phyloP scores from a whole-genome alignment of 192 early-diverging fungal species.

The Coemansia sp. region DNA sequence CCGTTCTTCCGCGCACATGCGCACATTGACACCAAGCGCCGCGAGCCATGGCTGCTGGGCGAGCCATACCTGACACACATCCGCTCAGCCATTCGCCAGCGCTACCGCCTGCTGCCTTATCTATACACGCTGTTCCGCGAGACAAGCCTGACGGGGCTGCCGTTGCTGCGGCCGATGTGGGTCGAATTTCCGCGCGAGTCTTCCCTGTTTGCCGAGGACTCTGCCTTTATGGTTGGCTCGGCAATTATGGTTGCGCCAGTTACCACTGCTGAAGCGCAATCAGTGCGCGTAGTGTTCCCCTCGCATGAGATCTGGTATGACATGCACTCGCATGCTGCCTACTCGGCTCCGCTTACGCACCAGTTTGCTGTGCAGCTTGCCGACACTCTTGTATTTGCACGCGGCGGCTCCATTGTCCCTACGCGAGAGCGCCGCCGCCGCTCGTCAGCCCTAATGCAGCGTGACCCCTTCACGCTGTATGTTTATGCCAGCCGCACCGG shows the following conservation, averaged over 20 bases:
- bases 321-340: slow-evolving; percentile 49
- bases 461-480: slow-evolving; percentile 90
- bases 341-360: slow-evolving; percentile 51
- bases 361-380: slow-evolving; percentile 62
- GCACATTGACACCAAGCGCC: slow-evolving; percentile 94
- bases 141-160: slow-evolving; percentile 69
- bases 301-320: slow-evolving; percentile 63
- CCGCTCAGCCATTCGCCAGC: slow-evolving; percentile 73
- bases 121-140: slow-evolving; percentile 91
- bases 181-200: slow-evolving; percentile 83
- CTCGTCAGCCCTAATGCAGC: slow-evolving; percentile 72
- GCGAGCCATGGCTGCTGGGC: slow-evolving; percentile 95
- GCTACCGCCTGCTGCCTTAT: slow-evolving; percentile 89
- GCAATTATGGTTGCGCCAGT: slow-evolving; percentile 73
- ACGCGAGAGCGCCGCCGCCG: slow-evolving; percentile 82
- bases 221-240: slow-evolving; percentile 88
- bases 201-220: slow-evolving; percentile 74
- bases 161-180: slow-evolving; percentile 89
- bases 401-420: slow-evolving; percentile 89
- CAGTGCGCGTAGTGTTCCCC: slow-evolving; percentile 73
- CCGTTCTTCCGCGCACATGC: slow-evolving; percentile 99
- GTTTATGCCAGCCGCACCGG: slow-evolving; percentile 72
- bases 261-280: slow-evolving; percentile 47
- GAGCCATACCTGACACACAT: slow-evolving; percentile 79
- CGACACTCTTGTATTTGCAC: slow-evolving; percentile 80